Evolutionary conservation across 768 basidiomycete genomes (phyloP).

Genomic region (Crassisporium funariophilum): DNA sequence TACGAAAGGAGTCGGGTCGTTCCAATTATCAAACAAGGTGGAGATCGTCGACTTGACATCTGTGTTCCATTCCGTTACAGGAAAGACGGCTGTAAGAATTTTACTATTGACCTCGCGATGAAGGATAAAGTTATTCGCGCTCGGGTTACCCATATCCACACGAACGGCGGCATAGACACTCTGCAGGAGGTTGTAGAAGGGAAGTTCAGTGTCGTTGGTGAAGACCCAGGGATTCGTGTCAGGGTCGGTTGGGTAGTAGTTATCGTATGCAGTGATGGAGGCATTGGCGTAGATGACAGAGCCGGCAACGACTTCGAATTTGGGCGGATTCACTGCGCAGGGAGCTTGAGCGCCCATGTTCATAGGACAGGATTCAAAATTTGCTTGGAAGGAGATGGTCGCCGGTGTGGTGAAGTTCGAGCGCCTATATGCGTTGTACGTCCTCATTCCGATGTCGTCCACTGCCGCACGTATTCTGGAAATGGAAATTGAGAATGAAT

Average conservation of each 20-base stretch:
- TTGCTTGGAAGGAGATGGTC: slow-evolving; percentile 22
- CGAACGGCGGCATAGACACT: slow-evolving; percentile 24
- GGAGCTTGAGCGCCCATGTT: slow-evolving; percentile 15
- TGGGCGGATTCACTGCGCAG: slow-evolving; percentile 18
- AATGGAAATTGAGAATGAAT: not conserved
- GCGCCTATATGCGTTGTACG: slow-evolving; percentile 13
- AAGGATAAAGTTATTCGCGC: slow-evolving; percentile 30
- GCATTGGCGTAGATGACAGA: slow-evolving; percentile 15
- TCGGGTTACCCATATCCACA: slow-evolving; percentile 28
- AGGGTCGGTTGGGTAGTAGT: slow-evolving; percentile 1
- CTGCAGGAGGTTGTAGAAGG: slow-evolving; percentile 26
- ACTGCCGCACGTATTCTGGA: slow-evolving; percentile 12
- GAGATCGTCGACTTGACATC: slow-evolving; percentile 2
- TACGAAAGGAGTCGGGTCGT: slow-evolving; percentile 1
- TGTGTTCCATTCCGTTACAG: slow-evolving; percentile 8
- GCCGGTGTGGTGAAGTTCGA: slow-evolving; percentile 20
- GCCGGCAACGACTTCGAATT: slow-evolving; percentile 16
- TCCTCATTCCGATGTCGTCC: slow-evolving; percentile 17
- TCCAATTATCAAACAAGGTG: slow-evolving; percentile 13
- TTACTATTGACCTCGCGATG: slow-evolving; percentile 14
- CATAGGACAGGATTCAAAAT: slow-evolving; percentile 23
- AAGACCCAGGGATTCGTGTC: slow-evolving; percentile 10
- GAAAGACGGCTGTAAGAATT: slow-evolving; percentile 10
- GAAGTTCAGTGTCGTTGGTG: slow-evolving; percentile 7
- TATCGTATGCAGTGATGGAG: not conserved